phyloP scores from a whole-genome alignment of 768 basidiomycete species.

The Naganishia vaughanmartiniae region DNA sequence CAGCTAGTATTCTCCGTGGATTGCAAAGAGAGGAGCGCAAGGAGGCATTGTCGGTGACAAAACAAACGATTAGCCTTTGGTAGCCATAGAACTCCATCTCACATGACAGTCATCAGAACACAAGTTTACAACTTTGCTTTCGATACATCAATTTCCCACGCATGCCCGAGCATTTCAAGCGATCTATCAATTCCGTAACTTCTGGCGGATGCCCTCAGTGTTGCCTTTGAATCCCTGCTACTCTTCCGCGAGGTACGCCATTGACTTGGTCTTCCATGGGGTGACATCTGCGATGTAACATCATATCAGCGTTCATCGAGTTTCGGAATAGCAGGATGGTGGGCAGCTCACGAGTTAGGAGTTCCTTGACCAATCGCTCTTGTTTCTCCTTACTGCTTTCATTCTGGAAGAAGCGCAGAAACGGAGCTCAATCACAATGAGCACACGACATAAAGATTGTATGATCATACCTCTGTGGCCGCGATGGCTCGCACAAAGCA shows the following conservation, averaged over 20 bases:
- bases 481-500: conserved; percentile 52
- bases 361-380: conserved; percentile 74
- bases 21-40: too few relatives aligned
- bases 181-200: too few relatives aligned
- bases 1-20: too few relatives aligned
- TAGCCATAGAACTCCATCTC: background rate
- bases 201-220: too few relatives aligned
- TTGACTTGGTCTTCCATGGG: conserved; percentile 14
- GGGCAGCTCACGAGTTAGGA: conserved; percentile 59
- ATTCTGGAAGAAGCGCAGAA: conserved; percentile 36
- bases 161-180: background rate
- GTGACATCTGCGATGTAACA: background rate
- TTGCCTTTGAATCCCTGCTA: background rate
- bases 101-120: background rate
- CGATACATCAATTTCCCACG: background rate
- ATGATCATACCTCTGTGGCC: conserved; percentile 37
- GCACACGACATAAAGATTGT: background rate
- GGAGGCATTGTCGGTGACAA: background rate
- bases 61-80: background rate
- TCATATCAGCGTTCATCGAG: background rate
- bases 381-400: conserved; percentile 73
- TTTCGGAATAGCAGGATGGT: background rate
- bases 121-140: background rate
- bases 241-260: conserved; percentile 7
- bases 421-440: background rate